Evolutionary conservation across 1,284 basidiomycete species (phyloP).

Genomic region (Tylopilus sp.): DNA sequence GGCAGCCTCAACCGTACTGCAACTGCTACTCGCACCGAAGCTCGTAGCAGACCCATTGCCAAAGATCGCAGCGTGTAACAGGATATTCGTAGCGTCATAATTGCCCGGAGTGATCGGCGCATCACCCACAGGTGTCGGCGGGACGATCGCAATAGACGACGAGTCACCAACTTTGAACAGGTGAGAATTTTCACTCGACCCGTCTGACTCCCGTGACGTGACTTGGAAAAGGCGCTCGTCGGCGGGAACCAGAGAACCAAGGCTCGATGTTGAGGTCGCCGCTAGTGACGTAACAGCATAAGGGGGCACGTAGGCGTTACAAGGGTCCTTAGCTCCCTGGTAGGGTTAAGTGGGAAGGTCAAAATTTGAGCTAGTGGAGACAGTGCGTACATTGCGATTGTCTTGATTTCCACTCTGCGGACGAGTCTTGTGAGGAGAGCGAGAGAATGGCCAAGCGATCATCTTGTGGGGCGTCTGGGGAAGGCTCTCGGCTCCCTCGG

Average conservation of each 20-base stretch:
- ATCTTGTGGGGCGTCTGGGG: conserved; percentile 37
- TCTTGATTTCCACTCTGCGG: conserved; percentile 12
- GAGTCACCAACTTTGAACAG: conserved; percentile 6
- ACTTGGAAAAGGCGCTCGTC: conserved; percentile 40
- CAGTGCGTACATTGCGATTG: conserved; percentile 17
- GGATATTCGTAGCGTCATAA: background rate
- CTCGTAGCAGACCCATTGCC: conserved; percentile 14
- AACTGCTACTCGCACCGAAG: conserved; percentile 9
- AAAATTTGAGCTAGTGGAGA: background rate
- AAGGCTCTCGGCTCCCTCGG: conserved; percentile 23
- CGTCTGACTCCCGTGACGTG: conserved; percentile 17
- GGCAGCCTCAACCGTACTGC: conserved; percentile 8
- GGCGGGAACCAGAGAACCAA: conserved; percentile 41
- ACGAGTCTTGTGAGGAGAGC: conserved; percentile 35
- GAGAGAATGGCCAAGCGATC: conserved; percentile 44
- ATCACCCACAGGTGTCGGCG: background rate
- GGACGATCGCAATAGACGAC: conserved; percentile 19
- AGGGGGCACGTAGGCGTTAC: conserved; percentile 4
- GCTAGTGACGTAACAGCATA: conserved; percentile 29
- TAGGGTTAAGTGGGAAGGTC: conserved; percentile 12
- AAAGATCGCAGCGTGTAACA: conserved; percentile 15
- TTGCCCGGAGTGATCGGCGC: conserved; percentile 5
- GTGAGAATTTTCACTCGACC: background rate
- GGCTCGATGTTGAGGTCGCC: conserved; percentile 40
- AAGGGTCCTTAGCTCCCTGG: conserved; percentile 20